phyloP scores from a whole-genome alignment of 192 early-diverging fungal genomes.

The Powellomyces hirtus region DNA sequence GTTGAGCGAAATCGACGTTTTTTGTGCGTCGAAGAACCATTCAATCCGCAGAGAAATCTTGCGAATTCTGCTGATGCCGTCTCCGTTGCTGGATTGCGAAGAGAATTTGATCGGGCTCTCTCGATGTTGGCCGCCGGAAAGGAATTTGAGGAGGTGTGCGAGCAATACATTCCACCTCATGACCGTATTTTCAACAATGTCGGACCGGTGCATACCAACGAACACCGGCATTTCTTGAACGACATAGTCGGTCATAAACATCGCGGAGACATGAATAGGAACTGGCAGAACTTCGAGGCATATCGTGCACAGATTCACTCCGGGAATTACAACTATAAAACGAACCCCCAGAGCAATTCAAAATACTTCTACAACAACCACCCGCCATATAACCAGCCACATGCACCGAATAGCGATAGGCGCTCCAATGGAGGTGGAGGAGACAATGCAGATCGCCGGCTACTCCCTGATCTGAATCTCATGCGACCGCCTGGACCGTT shows the following conservation, averaged over 20 bases:
- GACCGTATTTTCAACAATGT: not conserved
- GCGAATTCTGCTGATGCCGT: slow-evolving; percentile 84
- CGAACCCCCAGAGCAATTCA: slow-evolving; percentile 2
- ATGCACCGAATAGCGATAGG: not conserved
- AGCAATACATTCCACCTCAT: slow-evolving; percentile 40
- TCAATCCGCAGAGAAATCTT: slow-evolving; percentile 82
- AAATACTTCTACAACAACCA: slow-evolving; percentile 14
- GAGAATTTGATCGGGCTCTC: slow-evolving; percentile 79
- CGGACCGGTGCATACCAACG: not conserved
- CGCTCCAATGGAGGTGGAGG: no score
- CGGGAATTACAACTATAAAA: slow-evolving; percentile 6
- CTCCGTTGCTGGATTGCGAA: slow-evolving; percentile 71
- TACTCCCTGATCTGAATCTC: slow-evolving; percentile 5
- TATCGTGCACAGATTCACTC: not conserved
- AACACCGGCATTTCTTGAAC: not conserved
- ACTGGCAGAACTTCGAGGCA: slow-evolving; percentile 11
- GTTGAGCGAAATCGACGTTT: slow-evolving; percentile 55
- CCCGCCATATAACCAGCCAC: slow-evolving; percentile 1
- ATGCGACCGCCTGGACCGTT: slow-evolving; percentile 3
- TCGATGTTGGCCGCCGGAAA: slow-evolving; percentile 48
- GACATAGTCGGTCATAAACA: not conserved
- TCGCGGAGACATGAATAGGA: not conserved
- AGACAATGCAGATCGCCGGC: not conserved
- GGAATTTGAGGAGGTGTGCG: slow-evolving; percentile 51
- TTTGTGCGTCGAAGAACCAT: slow-evolving; percentile 92